Evolutionary conservation across 768 basidiomycete genomes (phyloP).

Genomic region (Lactarius akahatsu): DNA sequence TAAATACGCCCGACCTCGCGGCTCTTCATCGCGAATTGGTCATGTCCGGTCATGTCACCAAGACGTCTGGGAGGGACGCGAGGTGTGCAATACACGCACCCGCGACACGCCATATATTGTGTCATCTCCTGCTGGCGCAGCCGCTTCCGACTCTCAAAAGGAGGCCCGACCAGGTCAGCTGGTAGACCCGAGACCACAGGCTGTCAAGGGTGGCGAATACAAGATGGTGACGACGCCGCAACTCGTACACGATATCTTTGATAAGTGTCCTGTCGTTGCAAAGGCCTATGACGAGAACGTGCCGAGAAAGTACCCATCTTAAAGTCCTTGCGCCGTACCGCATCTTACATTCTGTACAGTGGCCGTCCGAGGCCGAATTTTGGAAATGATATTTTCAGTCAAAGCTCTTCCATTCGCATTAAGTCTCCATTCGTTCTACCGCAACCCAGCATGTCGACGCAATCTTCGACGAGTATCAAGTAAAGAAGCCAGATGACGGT

Average conservation of each 20-base stretch:
- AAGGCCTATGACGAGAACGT: constrained; percentile 91
- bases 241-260: constrained; percentile 93
- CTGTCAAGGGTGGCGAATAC: constrained; percentile 79
- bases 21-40: constrained; percentile 87
- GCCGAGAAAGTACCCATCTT: constrained; percentile 63
- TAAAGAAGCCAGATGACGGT: constrained; percentile 97
- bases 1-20: constrained; percentile 72
- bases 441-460: constrained; percentile 84
- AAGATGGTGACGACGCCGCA: constrained; percentile 90
- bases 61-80: constrained; percentile 93
- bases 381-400: constrained; percentile 98
- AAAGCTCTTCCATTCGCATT: constrained; percentile 91
- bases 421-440: constrained; percentile 86
- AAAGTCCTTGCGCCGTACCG: neutral
- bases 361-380: constrained; percentile 90
- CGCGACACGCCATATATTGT: constrained; percentile 27
- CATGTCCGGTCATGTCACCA: constrained; percentile 77
- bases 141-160: constrained; percentile 67
- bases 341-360: constrained; percentile 19
- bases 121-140: constrained; percentile 68
- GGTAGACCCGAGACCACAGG: constrained; percentile 84
- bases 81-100: constrained; percentile 50
- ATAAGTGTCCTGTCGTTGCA: constrained; percentile 94
- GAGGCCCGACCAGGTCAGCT: constrained; percentile 84
- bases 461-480: constrained; percentile 93